These are phyloP conservation scores for Cyberlindnera meyerae DNA, from an alignment of 805 yeast species.

Conservation along the genomic window DNA sequence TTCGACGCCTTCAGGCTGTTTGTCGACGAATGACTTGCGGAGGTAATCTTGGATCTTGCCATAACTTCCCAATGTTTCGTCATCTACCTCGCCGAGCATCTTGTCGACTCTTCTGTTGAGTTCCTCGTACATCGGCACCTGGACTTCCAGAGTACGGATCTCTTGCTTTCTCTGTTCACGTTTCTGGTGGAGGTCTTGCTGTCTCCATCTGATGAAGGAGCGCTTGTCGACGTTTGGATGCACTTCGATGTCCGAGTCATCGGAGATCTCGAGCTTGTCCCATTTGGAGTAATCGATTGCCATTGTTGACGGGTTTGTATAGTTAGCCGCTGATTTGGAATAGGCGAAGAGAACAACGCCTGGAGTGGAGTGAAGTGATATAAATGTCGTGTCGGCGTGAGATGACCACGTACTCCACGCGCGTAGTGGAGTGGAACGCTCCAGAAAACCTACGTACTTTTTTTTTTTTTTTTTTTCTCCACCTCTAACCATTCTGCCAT, in stretches of 20 bases:
- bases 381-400: no score
- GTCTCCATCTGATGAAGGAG: conserved; percentile 94
- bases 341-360: no score
- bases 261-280: conserved; percentile 95
- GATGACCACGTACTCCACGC: not conserved
- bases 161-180: conserved; percentile 76
- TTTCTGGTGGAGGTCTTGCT: conserved; percentile 93
- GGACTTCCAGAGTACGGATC: conserved; percentile 69
- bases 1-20: conserved; percentile 48
- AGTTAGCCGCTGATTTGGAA: no score
- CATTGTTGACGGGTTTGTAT: no score
- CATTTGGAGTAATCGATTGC: conserved; percentile 94
- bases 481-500: no score
- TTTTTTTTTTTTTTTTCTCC: no score
- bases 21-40: conserved; percentile 52
- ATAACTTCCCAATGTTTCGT: conserved; percentile 32
- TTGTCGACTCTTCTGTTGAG: conserved; percentile 70
- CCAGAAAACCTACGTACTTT: no score
- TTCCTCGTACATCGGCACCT: conserved; percentile 73
- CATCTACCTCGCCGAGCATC: conserved; percentile 42
- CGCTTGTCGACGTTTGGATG: conserved; percentile 96
- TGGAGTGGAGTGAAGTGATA: no score
- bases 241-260: conserved; percentile 94
- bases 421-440: no score
- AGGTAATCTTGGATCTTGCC: conserved; percentile 38